phyloP scores from a whole-genome alignment of 2,329 filamentous ascomycete genomes.

The Parasarocladium wereldwijsianum region DNA sequence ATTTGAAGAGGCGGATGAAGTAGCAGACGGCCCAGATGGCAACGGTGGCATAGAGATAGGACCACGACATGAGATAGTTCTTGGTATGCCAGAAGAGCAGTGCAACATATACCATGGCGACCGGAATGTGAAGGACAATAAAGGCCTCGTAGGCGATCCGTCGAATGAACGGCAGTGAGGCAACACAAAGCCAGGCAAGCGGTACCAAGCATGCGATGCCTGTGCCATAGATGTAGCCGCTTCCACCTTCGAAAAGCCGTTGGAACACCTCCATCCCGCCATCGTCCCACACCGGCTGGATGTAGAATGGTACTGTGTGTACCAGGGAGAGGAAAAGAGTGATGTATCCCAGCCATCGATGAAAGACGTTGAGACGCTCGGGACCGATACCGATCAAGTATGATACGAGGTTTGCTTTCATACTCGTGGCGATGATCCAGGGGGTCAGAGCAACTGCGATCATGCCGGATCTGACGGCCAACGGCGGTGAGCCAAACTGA shows the following conservation, averaged over 20 bases:
- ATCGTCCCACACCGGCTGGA: conserved; percentile 76
- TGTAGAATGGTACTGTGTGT: conserved; percentile 78
- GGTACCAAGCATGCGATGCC: conserved; percentile 73
- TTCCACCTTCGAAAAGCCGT: conserved; percentile 49
- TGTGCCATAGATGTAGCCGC: conserved; percentile 67
- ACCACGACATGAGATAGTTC: conserved; percentile 83
- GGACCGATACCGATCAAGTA: conserved; percentile 81
- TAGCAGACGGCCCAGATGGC: conserved; percentile 70
- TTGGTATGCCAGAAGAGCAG: conserved; percentile 93
- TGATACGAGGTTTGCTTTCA: conserved; percentile 79
- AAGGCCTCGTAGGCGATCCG: conserved; percentile 76
- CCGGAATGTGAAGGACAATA: conserved; percentile 66
- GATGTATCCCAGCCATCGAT: conserved; percentile 82
- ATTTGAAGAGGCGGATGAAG: conserved; percentile 59
- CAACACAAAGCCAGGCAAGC: conserved; percentile 67
- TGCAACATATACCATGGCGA: conserved; percentile 65
- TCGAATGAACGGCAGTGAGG: conserved; percentile 67
- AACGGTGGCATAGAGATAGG: conserved; percentile 70
- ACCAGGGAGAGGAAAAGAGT: conserved; percentile 71
- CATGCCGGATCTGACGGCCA: conserved; percentile 83
- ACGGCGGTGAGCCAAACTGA: conserved; percentile 68
- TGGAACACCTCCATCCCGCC: conserved; percentile 57
- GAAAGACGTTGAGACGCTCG: conserved; percentile 81
- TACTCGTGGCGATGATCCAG: conserved; percentile 81
- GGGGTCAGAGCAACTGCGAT: conserved; percentile 81